Base-by-base conservation (phyloP, 768 basidiomycete genomes). In the Pleurotus salmoneostramineus region DNA sequence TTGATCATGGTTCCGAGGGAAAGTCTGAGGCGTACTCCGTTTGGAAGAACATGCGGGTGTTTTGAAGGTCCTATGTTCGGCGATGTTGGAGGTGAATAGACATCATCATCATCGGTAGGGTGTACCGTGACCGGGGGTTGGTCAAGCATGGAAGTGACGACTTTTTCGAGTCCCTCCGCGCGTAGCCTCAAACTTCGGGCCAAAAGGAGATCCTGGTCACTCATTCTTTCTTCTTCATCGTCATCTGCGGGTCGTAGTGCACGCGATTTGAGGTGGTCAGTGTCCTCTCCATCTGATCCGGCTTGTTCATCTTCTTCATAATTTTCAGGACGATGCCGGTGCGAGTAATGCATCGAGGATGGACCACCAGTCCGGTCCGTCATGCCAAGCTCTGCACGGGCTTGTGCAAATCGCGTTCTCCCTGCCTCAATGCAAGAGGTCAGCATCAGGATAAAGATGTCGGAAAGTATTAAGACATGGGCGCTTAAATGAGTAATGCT, bases 311-410 rank as follows among this genome's bases (percentile, higher is more conserved):
- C 87, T 65, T 90, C 88, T 60, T 89, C 86, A 63, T 84, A 91
- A 57, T 84, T 85, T 64, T 93, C 90, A 42, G 88, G 87, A 8
- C 88, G 78, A 60, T 81, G 77, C 37, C 89, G 79, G 67, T 87
- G 82, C n/a, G 67, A 63, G 64, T 86, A 86, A 60, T 88, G 80
- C 5, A 78, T 65, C 0, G 85, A 81, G 0, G 80, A 76, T 3
- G 83, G 77, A 1, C 88, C 89, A 5, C 89, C 89, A 0, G 89
- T 85, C 58, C 83, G 86, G 70, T 91, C 89, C 5, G 87, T 86
- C 90, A 93, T 92, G 36, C 88, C 89, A 8, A 94, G 81, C 69
- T 93, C 91, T 55, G 90, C 89, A 33, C 91, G 82, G 3, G 88
- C 91, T 69, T 94, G 92, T 6, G 87, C 85, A 62, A 91, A 90